Percentiles rank a stretch among this genome's conserved stretches.
phyloP scores from a whole-genome alignment of 129 eudicot species.

The Flaveria ramosissima region DNA sequence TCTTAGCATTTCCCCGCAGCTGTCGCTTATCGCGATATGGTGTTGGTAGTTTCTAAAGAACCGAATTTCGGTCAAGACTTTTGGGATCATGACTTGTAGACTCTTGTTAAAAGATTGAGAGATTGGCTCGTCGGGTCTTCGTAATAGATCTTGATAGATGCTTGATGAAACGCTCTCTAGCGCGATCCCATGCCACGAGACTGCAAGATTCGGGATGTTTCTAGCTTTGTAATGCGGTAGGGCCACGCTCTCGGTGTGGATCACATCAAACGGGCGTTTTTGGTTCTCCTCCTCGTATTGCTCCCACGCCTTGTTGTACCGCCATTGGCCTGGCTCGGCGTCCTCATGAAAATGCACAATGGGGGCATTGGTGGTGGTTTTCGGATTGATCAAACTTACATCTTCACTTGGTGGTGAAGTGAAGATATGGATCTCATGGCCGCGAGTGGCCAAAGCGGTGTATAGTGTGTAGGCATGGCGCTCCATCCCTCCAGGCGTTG shows the following conservation, averaged over 20 bases:
- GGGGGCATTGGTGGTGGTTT: conserved; percentile 20
- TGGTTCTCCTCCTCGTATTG: conserved; percentile 59
- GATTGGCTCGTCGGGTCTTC: conserved; percentile 53
- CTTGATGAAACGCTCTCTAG: conserved; percentile 77
- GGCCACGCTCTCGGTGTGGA: conserved; percentile 94
- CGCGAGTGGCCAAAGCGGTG: conserved; percentile 62
- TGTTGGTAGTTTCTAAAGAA: conserved; percentile 75
- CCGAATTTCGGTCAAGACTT: conserved; percentile 79
- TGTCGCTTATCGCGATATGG: conserved; percentile 88
- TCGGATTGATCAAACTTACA: conserved; percentile 9
- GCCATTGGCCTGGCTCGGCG: conserved; percentile 67
- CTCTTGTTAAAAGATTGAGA: conserved; percentile 63
- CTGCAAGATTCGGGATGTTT: conserved; percentile 64
- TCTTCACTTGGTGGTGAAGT: conserved; percentile 61
- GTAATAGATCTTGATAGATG: conserved; percentile 75
- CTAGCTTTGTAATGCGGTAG: conserved; percentile 69
- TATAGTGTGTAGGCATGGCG: conserved; percentile 91
- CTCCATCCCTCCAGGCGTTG: conserved; percentile 94
- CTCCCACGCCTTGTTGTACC: conserved; percentile 91
- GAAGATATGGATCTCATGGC: conserved; percentile 76
- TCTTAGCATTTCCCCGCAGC: conserved; percentile 94
- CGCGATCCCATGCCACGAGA: conserved; percentile 96
- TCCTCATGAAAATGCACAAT: conserved; percentile 72
- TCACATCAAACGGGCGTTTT: conserved; percentile 56
- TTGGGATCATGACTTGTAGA: conserved; percentile 70